Percentiles rank a stretch among this genome's conserved stretches.
Conservation (phyloP, 306 rosid genomes). For the Potentilla sterilis region DNA sequence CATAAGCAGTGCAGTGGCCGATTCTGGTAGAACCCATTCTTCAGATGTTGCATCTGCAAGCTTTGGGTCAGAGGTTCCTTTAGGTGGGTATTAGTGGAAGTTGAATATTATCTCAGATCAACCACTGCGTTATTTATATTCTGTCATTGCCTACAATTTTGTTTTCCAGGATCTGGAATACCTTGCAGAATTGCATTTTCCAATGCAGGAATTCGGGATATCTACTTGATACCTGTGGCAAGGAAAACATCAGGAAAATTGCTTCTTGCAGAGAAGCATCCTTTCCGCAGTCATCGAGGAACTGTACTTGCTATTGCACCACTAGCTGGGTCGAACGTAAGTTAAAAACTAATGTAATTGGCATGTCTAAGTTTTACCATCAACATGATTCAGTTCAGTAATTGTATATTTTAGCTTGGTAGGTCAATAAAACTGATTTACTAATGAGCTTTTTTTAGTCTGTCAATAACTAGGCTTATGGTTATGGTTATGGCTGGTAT, state of each 20-base stretch:
- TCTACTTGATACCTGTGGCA: conserved; percentile 55
- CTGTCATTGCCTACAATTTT: background rate
- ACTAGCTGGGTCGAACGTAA: conserved; percentile 71
- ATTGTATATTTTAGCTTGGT: background rate
- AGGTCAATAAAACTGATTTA: background rate
- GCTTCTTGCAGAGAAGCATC: conserved; percentile 80
- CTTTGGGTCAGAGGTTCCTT: conserved; percentile 79
- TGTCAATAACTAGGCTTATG: background rate
- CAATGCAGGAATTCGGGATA: conserved; percentile 68
- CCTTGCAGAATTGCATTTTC: conserved; percentile 82
- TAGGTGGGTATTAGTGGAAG: conserved; percentile 46
- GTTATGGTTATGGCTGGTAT: background rate
- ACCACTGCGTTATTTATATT: conserved; percentile 1
- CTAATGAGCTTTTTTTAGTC: background rate
- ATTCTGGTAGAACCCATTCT: conserved; percentile 40
- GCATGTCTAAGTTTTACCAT: background rate
- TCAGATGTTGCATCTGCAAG: conserved; percentile 61
- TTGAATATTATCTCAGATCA: conserved; percentile 8
- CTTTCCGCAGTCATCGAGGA: conserved; percentile 79
- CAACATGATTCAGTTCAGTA: background rate
- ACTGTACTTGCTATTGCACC: conserved; percentile 82
- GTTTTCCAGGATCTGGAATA: conserved; percentile 57
- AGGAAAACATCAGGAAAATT: conserved; percentile 53
- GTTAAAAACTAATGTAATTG: conserved; percentile 30
- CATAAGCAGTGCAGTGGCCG: conserved; percentile 36